Evolutionary conservation across 768 basidiomycete genomes (phyloP).

Genomic region (Tubosaeta sp.): DNA sequence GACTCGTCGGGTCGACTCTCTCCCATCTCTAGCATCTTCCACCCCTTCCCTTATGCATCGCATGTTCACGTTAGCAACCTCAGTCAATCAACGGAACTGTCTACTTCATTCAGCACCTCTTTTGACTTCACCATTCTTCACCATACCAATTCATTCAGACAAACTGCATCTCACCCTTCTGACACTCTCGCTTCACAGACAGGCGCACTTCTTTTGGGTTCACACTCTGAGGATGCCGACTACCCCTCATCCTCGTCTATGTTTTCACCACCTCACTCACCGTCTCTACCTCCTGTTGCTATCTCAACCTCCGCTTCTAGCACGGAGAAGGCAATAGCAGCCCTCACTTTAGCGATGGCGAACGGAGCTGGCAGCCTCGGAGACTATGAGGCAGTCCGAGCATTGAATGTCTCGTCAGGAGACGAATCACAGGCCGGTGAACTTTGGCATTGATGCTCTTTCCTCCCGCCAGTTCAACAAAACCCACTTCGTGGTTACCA

Average conservation of each 20-base stretch:
- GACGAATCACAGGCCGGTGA: conserved; percentile 53
- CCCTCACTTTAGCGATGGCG: conserved; percentile 55
- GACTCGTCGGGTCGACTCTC: conserved; percentile 19
- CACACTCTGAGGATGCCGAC: conserved; percentile 1
- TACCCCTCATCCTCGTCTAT: conserved; percentile 9
- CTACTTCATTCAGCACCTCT: conserved; percentile 23
- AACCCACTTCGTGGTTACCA: conserved; percentile 3
- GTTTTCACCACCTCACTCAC: conserved; percentile 12
- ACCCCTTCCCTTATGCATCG: conserved; percentile 9
- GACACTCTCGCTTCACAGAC: conserved; percentile 10
- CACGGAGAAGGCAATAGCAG: conserved; percentile 58
- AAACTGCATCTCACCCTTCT: conserved; percentile 16
- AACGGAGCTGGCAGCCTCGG: conserved; percentile 58
- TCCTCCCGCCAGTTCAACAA: background rate
- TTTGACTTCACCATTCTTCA: conserved; percentile 20
- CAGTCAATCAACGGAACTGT: conserved; percentile 13
- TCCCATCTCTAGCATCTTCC: conserved; percentile 21
- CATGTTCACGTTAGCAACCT: conserved; percentile 10
- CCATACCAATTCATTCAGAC: conserved; percentile 27
- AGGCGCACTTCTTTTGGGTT: conserved; percentile 5
- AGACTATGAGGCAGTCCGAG: conserved; percentile 50
- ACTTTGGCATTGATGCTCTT: conserved; percentile 45
- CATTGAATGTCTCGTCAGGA: conserved; percentile 29
- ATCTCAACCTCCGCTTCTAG: conserved; percentile 35
- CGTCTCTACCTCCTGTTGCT: conserved; percentile 1